Conservation (phyloP, 2,329 filamentous ascomycete species). For the Phaeosphaeriaceae sp. region DNA sequence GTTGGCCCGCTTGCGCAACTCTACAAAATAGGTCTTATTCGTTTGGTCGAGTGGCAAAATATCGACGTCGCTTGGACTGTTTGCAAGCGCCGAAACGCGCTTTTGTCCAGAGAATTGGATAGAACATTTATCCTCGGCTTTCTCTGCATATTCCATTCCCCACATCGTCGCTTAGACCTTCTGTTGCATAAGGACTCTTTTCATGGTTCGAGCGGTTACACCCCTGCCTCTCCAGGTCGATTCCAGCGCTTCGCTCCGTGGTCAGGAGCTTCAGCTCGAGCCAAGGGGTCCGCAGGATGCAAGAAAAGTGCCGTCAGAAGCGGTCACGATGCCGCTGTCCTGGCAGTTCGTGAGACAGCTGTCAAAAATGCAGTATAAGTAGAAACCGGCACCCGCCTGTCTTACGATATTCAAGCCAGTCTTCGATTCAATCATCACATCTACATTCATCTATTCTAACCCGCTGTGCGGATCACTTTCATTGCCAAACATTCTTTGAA, state of each 20-base stretch:
- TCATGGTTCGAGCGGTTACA: neutral
- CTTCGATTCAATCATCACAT: conserved; percentile 17
- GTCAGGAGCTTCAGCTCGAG: conserved; percentile 5
- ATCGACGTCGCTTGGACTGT: neutral
- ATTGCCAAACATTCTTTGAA: conserved; percentile 11
- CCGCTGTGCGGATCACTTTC: conserved; percentile 26
- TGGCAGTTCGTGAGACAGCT: neutral
- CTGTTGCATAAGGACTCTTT: neutral
- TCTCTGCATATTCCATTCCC: neutral
- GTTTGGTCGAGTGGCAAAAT: neutral
- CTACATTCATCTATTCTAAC: conserved; percentile 16
- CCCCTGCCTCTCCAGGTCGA: neutral
- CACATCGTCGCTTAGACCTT: conserved; percentile 1
- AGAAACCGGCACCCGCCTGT: neutral
- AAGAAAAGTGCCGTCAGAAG: conserved; percentile 12
- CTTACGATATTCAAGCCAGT: conserved; percentile 16
- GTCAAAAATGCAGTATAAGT: neutral
- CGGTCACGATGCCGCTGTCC: neutral
- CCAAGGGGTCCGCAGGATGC: conserved; percentile 10
- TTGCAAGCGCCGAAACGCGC: neutral
- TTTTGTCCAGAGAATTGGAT: neutral
- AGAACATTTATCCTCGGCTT: neutral
- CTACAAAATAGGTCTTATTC: conserved; percentile 1
- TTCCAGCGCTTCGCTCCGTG: conserved; percentile 6
- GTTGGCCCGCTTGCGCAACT: neutral